Percentiles rank a stretch among this genome's conserved stretches.
These are phyloP conservation scores for Dictyostelium brefeldianum DNA, from an alignment of 78 protist species.

Conservation along the genomic window DNA sequence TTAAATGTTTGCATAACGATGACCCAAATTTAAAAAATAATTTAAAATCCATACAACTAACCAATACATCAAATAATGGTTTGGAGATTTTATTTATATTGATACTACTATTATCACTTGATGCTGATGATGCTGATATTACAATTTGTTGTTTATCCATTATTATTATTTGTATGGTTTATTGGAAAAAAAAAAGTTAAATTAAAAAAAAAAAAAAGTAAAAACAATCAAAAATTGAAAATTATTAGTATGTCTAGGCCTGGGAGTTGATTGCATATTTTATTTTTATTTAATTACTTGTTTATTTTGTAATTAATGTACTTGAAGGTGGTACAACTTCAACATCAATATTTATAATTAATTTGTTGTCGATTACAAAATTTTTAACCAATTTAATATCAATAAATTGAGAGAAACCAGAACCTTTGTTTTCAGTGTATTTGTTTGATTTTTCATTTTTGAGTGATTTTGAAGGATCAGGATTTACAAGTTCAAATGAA, in stretches of 20 bases:
- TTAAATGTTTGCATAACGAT: neutral
- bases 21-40: conserved; percentile 5
- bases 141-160: too few species aligned
- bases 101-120: neutral
- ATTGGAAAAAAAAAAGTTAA: too few species aligned
- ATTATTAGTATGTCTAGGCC: too few species aligned
- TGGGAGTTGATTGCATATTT: too few species aligned
- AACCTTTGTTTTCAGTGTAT: conserved; percentile 9
- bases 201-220: too few species aligned
- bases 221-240: too few species aligned
- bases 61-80: neutral
- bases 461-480: neutral
- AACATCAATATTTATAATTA: neutral
- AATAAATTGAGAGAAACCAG: neutral
- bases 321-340: neutral
- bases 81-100: neutral
- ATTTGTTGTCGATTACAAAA: neutral
- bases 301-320: neutral
- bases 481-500: neutral
- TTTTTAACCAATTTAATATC: neutral
- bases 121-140: too few species aligned
- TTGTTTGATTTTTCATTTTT: conserved; percentile 3
- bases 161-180: too few species aligned
- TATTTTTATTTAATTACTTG: neutral
- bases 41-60: neutral